Conservation (phyloP, 495 filamentous ascomycete species). For the Monascus purpureus region DNA sequence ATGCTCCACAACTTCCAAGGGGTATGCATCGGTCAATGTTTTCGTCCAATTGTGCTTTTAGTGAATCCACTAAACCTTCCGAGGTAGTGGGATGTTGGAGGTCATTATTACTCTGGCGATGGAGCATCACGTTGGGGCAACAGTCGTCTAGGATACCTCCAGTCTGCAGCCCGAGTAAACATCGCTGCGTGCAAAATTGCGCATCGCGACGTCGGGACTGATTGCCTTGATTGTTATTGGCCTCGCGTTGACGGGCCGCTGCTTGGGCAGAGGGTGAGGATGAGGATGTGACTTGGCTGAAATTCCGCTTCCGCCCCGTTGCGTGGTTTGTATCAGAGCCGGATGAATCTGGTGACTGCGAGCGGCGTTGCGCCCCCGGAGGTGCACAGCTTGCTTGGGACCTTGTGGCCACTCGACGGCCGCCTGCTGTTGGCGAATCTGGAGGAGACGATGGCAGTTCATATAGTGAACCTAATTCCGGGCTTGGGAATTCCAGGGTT, state of each 20-base stretch:
- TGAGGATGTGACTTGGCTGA: neutral
- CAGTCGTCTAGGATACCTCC: neutral
- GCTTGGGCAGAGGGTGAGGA: too few species aligned
- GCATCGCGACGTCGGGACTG: neutral
- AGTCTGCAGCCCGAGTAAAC: neutral
- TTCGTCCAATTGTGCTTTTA: neutral
- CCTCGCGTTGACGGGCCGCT: neutral
- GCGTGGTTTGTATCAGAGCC: conserved; percentile 3
- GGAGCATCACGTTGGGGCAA: neutral
- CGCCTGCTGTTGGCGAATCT: conserved; percentile 1
- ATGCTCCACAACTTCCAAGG: neutral
- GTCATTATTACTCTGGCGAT: neutral
- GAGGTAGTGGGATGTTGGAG: neutral
- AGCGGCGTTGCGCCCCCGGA: conserved; percentile 1
- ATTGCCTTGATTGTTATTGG: neutral
- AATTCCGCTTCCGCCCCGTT: neutral
- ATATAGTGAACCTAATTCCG: too few species aligned
- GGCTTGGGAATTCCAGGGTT: conserved; percentile 3
- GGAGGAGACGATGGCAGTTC: conserved; percentile 2
- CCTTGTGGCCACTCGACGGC: conserved; percentile 10
- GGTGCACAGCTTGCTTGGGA: conserved; percentile 7
- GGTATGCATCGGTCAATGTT: neutral
- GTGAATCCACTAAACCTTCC: neutral
- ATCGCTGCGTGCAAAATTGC: conserved; percentile 1
- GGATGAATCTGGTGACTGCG: conserved; percentile 7